Evolutionary conservation across 2,329 filamentous ascomycete species (phyloP), one percentile per base, ranked within the genome.

Genomic region (Ceratocystis cubensis): DNA sequence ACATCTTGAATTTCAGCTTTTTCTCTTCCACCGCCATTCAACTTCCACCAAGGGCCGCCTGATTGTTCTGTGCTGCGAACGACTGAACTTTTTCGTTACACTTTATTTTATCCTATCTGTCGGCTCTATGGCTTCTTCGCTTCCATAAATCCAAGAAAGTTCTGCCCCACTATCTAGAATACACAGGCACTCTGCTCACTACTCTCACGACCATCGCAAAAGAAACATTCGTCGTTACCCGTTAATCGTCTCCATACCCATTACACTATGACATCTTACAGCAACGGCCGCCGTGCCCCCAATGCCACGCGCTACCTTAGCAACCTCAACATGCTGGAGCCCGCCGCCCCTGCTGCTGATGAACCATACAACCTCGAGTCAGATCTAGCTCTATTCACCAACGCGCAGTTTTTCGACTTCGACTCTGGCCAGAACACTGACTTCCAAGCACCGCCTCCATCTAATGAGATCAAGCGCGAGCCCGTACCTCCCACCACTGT

Each of bases 271-370:
- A 85, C 80, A 74, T 91, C 65, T n/a, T 46, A 66, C 61, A 63
- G 85, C 82, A 86, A 82, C 76, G 87, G 86, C 73, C 88, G 90
- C 69, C 86, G 88, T 74, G 88, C 84, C 72, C 88, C 89, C 73
- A 96, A 96, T 76, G 89, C 96, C 77, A 91, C 91, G 73, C 88
- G 91, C 73, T 96, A 94, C 78, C 82, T 96, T 70, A 88, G 89
- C 72, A 88, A 92, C 71, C 81, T 96, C 72, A 96, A 96, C 79
- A 84, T 85, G 69, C 79, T 87, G 69, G 84, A 85, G 71, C 83
- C 88, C 65, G 80, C 87, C 69, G 71, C 71, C 67, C 72, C 79
- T 28, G 74, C 82, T 33, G 74, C 75, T 65, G 81, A 86, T 69
- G 84, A 88, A 65, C 76, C 80, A 64, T 82, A 86, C 75, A 82